phyloP scores from a whole-genome alignment of 2,329 filamentous ascomycete genomes.

The Ambrosiella cleistominuta region DNA sequence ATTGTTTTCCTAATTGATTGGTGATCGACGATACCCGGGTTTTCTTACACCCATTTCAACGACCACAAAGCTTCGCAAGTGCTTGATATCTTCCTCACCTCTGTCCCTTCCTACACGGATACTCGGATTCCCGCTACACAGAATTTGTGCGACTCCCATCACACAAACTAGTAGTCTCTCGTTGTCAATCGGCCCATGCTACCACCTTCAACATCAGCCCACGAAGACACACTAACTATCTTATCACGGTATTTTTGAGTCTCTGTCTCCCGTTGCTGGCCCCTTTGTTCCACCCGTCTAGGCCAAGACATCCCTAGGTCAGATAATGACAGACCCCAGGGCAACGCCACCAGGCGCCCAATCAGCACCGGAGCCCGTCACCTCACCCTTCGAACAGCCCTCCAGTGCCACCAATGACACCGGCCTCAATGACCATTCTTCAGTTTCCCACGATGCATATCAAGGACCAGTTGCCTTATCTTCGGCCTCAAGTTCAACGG shows the following conservation, averaged over 20 bases:
- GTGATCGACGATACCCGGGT: too few relatives aligned
- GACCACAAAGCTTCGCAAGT: too few relatives aligned
- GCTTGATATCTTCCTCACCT: not conserved
- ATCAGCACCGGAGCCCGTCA: constrained; percentile 6
- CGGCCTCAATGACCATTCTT: not conserved
- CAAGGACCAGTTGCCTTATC: not conserved
- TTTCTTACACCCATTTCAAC: too few relatives aligned
- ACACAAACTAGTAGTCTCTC: not conserved
- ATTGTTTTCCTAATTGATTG: too few relatives aligned
- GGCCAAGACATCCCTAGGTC: not conserved
- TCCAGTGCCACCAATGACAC: not conserved
- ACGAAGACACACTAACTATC: not conserved
- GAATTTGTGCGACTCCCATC: not conserved
- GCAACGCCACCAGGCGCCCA: not conserved
- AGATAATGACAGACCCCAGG: constrained; percentile 8
- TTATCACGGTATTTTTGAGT: not conserved
- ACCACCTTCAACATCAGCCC: not conserved
- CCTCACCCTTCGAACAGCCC: not conserved
- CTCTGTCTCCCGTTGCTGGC: not conserved
- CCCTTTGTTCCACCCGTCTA: not conserved
- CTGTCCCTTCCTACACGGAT: not conserved
- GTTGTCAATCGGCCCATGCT: not conserved
- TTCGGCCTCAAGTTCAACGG: not conserved
- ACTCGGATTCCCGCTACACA: not conserved
- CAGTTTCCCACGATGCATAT: not conserved